These are phyloP conservation scores for Diaporthe eres DNA, from an alignment of 2,329 filamentous ascomycete genomes.

Conservation along the genomic window DNA sequence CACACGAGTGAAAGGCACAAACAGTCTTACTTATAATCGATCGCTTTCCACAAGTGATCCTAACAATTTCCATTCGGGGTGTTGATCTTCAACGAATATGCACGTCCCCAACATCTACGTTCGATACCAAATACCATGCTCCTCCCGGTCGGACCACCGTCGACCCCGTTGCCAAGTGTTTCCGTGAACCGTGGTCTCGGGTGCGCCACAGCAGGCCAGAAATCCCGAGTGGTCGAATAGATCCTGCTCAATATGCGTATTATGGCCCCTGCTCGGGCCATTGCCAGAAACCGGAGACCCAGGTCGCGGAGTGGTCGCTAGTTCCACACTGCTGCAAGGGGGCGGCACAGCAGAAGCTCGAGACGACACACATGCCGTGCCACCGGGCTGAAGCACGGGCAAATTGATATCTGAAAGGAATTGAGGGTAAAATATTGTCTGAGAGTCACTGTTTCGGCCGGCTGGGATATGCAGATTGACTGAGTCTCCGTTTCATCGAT, in stretches of 20 bases:
- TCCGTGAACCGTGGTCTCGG: background rate
- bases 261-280: background rate
- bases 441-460: background rate
- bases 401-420: background rate
- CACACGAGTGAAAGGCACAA: background rate
- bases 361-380: background rate
- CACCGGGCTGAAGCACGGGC: background rate
- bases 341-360: constrained; percentile 21
- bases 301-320: background rate
- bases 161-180: constrained; percentile 1
- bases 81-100: background rate
- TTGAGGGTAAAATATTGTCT: background rate
- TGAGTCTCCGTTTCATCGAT: background rate
- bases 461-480: background rate
- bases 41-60: background rate
- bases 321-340: constrained; percentile 23
- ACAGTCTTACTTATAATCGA: background rate
- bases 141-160: background rate
- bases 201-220: background rate
- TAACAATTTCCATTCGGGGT: background rate
- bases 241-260: background rate
- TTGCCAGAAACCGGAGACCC: constrained; percentile 1
- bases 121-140: background rate
- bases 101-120: background rate
- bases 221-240: background rate